Percentiles rank a stretch among this genome's conserved stretches.
phyloP scores from a whole-genome alignment of 331 rosid species.

The Quercus lobata region DNA sequence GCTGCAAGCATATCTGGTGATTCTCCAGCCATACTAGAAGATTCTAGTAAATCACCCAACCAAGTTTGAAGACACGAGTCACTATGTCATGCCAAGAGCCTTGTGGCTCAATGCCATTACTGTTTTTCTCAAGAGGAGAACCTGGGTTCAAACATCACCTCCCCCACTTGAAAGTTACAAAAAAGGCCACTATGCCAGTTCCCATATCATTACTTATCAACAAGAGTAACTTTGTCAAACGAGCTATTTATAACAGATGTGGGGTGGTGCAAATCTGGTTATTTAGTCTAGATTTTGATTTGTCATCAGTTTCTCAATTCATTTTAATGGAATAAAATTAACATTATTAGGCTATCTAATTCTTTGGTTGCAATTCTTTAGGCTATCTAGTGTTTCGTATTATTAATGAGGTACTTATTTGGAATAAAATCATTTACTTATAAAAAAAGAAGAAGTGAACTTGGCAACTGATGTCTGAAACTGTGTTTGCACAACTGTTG shows the following conservation, averaged over 20 bases:
- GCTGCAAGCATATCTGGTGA: conserved; percentile 40
- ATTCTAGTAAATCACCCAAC: conserved; percentile 52
- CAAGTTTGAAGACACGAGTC: conserved; percentile 37
- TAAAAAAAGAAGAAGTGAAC: background rate
- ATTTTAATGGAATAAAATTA: background rate
- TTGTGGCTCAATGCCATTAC: too few relatives aligned
- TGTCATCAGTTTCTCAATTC: background rate
- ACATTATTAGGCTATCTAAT: conserved; percentile 24
- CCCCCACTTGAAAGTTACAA: too few relatives aligned
- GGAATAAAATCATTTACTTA: too few relatives aligned
- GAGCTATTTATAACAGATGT: conserved; percentile 15
- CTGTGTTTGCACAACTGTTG: background rate
- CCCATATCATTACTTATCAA: too few relatives aligned
- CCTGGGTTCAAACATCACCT: too few relatives aligned
- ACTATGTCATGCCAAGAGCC: background rate
- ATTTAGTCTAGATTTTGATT: background rate
- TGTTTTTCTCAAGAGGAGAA: too few relatives aligned
- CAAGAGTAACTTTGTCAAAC: background rate
- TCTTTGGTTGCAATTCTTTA: background rate
- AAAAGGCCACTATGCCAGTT: too few relatives aligned
- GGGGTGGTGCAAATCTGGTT: conserved; percentile 17
- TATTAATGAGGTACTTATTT: too few relatives aligned
- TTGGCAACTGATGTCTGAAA: conserved; percentile 6
- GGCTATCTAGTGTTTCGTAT: too few relatives aligned
- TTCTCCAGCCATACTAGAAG: conserved; percentile 44